phyloP scores from a whole-genome alignment of 331 rosid species.

The Malus hybrid region DNA sequence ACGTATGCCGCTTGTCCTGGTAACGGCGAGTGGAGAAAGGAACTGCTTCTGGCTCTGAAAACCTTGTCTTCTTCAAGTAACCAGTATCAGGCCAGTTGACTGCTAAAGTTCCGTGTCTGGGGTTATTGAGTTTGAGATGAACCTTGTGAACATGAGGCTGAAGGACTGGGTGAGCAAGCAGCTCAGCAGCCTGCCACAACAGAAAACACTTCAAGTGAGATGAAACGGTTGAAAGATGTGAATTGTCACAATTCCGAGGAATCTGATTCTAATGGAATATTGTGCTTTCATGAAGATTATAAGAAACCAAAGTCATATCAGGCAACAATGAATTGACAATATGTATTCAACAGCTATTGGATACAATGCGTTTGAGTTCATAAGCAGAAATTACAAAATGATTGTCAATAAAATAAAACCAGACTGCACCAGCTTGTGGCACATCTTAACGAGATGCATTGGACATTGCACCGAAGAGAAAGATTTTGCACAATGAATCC shows the following conservation, averaged over 20 bases:
- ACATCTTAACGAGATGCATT: background rate
- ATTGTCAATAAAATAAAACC: background rate
- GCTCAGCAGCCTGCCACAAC: conserved; percentile 76
- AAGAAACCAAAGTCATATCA: background rate
- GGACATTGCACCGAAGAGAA: background rate
- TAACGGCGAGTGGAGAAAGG: conserved; percentile 11
- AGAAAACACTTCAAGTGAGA: conserved; percentile 28
- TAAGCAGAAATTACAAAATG: background rate
- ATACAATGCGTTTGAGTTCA: background rate
- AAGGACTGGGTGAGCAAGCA: conserved; percentile 74
- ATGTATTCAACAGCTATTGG: background rate
- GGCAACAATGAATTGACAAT: background rate
- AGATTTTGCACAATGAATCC: background rate
- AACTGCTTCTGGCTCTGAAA: conserved; percentile 46
- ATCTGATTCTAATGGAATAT: background rate
- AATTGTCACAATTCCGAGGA: background rate
- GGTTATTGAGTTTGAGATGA: conserved; percentile 74
- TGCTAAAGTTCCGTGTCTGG: conserved; percentile 53
- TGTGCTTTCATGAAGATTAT: background rate
- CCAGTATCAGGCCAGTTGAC: conserved; percentile 47
- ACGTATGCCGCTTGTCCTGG: conserved; percentile 51
- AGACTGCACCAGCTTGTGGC: background rate
- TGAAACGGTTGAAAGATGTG: background rate
- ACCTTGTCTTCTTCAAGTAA: conserved; percentile 63
- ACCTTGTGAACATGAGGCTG: conserved; percentile 71